These are phyloP conservation scores for Quercus wislizeni DNA, from an alignment of 306 rosid genomes.

Conservation along the genomic window DNA sequence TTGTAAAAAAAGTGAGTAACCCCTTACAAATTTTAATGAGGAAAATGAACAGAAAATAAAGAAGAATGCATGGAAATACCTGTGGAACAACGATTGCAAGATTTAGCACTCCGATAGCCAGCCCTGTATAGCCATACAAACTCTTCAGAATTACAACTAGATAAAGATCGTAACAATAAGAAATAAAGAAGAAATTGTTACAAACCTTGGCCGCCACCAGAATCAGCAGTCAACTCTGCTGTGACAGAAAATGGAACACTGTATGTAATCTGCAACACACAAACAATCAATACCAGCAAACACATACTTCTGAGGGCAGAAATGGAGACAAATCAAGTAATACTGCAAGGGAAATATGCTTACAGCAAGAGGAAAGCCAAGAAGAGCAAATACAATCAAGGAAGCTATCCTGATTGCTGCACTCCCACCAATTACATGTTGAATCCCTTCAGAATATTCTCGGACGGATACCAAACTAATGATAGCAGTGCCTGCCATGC, in stretches of 20 bases:
- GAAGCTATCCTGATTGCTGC: slow-evolving; percentile 69
- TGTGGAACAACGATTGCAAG: slow-evolving; percentile 96
- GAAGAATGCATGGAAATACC: slow-evolving; percentile 43
- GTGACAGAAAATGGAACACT: slow-evolving; percentile 95
- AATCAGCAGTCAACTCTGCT: slow-evolving; percentile 88
- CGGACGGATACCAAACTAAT: slow-evolving; percentile 66
- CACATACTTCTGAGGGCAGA: slow-evolving; percentile 8
- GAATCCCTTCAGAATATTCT: slow-evolving; percentile 58
- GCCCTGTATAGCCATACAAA: slow-evolving; percentile 56
- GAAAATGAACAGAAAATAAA: neutral
- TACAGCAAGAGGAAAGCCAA: slow-evolving; percentile 98
- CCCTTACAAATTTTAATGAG: neutral
- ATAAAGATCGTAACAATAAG: slow-evolving; percentile 5
- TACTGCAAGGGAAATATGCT: slow-evolving; percentile 28
- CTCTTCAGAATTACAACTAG: slow-evolving; percentile 23
- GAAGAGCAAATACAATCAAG: slow-evolving; percentile 82
- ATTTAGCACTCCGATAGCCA: slow-evolving; percentile 97
- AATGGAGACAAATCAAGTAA: slow-evolving; percentile 7
- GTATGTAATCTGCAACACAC: slow-evolving; percentile 80
- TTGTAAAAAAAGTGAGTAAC: neutral
- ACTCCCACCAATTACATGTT: slow-evolving; percentile 76
- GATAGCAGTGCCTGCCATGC: slow-evolving; percentile 94
- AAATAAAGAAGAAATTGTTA: slow-evolving; percentile 8
- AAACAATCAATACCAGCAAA: slow-evolving; percentile 24
- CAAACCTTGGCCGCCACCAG: slow-evolving; percentile 97